Evolutionary conservation across 2,329 filamentous ascomycete genomes (phyloP).

Genomic region (Periconia macrospinosa): DNA sequence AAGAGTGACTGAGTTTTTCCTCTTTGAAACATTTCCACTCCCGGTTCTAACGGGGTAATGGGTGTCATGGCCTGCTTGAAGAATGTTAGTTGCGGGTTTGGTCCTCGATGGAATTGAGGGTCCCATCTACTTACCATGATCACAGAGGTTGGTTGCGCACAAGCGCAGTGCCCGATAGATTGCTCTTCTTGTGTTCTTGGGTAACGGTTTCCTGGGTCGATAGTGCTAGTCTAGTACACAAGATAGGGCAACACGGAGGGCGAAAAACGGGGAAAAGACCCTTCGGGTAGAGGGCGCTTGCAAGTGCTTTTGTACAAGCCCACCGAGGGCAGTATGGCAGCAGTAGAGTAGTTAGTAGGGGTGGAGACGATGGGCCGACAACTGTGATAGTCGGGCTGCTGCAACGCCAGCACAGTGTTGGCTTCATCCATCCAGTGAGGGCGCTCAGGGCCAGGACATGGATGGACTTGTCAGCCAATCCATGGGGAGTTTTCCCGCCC

Average conservation of each 20-base stretch:
- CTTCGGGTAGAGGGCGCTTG: conserved; percentile 47
- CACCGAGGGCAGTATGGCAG: conserved; percentile 25
- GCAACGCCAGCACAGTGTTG: conserved; percentile 38
- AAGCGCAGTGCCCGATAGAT: conserved; percentile 16
- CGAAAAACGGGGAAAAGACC: conserved; percentile 41
- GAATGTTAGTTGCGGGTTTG: conserved; percentile 19
- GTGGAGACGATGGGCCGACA: conserved; percentile 36
- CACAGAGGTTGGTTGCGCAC: conserved; percentile 21
- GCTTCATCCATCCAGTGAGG: conserved; percentile 31
- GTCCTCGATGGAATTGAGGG: conserved; percentile 9
- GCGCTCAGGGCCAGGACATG: conserved; percentile 21
- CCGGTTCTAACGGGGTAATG: conserved; percentile 46
- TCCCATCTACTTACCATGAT: conserved; percentile 37
- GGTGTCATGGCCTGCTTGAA: conserved; percentile 50
- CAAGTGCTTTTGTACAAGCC: conserved; percentile 47
- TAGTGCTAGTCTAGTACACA: conserved; percentile 35
- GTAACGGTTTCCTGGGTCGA: conserved; percentile 20
- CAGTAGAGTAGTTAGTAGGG: conserved; percentile 4
- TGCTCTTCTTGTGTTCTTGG: conserved; percentile 19
- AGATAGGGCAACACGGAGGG: conserved; percentile 31
- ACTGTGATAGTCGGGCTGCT: conserved; percentile 30
- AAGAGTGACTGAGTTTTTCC: conserved; percentile 61
- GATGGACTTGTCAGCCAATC: conserved; percentile 31
- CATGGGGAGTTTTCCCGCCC: conserved; percentile 28
- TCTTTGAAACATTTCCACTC: conserved; percentile 54